Evolutionary conservation across 179 eudicot genomes (phyloP).

Genomic region (Amaranthus tricolor): DNA sequence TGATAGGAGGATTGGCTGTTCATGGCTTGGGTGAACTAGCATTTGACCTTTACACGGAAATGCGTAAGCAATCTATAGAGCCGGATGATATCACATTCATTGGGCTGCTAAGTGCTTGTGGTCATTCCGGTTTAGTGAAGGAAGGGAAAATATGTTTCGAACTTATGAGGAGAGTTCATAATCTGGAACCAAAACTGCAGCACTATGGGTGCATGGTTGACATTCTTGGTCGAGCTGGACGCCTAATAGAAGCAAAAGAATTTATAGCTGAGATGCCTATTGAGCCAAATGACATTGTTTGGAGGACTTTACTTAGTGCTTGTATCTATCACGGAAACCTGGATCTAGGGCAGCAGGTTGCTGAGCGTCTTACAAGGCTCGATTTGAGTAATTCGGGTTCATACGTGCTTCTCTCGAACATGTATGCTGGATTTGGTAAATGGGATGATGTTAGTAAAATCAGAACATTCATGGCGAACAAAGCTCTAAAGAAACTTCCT

Average conservation of each 20-base stretch:
- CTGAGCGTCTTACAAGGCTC: slow-evolving; percentile 39
- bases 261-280: slow-evolving; percentile 68
- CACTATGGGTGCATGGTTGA: slow-evolving; percentile 46
- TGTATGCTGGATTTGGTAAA: slow-evolving; percentile 67
- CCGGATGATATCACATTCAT: slow-evolving; percentile 78
- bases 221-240: slow-evolving; percentile 38
- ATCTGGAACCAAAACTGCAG: slow-evolving; percentile 36
- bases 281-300: slow-evolving; percentile 56
- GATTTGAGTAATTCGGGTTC: slow-evolving; percentile 47
- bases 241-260: slow-evolving; percentile 36
- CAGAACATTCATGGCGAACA: slow-evolving; percentile 50
- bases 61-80: slow-evolving; percentile 40
- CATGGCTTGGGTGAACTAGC: slow-evolving; percentile 66
- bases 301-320: slow-evolving; percentile 65
- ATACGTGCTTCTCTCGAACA: slow-evolving; percentile 62
- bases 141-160: slow-evolving; percentile 40
- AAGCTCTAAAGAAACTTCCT: slow-evolving; percentile 52
- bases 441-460: slow-evolving; percentile 66
- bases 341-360: slow-evolving; percentile 41
- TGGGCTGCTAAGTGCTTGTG: slow-evolving; percentile 62
- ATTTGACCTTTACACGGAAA: slow-evolving; percentile 56
- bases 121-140: slow-evolving; percentile 58
- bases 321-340: slow-evolving; percentile 48
- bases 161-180: slow-evolving; percentile 35
- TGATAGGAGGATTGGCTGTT: slow-evolving; percentile 69